A percentile compares a stretch with the other conserved stretches of the same genome.
phyloP scores from a whole-genome alignment of 768 basidiomycete species.

The Phallus indusiatus region DNA sequence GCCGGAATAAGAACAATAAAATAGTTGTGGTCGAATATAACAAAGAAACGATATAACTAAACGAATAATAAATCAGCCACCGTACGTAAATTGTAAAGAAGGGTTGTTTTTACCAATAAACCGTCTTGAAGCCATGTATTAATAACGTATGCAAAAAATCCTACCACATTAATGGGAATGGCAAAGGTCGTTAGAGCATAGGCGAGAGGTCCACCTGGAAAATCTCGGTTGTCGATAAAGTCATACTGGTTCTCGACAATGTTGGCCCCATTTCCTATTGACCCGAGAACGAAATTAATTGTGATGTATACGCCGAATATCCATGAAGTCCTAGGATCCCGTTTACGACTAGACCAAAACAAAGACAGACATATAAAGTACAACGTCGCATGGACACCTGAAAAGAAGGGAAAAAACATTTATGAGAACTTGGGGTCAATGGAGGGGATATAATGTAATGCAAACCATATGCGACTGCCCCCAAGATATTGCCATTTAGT shows the following conservation, averaged over 20 bases:
- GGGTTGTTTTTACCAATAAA: neutral
- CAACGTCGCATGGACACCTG: neutral
- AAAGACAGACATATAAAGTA: neutral
- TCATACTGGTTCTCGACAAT: neutral
- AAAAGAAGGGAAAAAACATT: neutral
- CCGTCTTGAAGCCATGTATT: slow-evolving; percentile 16
- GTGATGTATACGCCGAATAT: neutral
- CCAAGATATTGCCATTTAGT: neutral
- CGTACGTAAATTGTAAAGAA: neutral
- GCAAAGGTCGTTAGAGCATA: neutral
- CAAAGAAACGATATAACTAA: slow-evolving; percentile 17
- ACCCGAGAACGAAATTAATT: neutral
- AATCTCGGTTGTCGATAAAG: neutral
- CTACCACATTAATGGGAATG: slow-evolving; percentile 20
- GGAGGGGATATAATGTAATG: neutral
- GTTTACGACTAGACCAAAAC: neutral
- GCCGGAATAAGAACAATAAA: slow-evolving; percentile 12
- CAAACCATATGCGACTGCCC: neutral
- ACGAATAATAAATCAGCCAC: neutral
- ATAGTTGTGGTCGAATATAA: slow-evolving; percentile 13
- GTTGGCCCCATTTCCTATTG: neutral
- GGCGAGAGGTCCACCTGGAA: neutral
- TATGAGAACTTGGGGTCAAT: too few relatives aligned
- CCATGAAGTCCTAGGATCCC: neutral
- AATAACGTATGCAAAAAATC: slow-evolving; percentile 20